Conservation (phyloP, 1,284 basidiomycete genomes). For the Gomphus sp. region DNA sequence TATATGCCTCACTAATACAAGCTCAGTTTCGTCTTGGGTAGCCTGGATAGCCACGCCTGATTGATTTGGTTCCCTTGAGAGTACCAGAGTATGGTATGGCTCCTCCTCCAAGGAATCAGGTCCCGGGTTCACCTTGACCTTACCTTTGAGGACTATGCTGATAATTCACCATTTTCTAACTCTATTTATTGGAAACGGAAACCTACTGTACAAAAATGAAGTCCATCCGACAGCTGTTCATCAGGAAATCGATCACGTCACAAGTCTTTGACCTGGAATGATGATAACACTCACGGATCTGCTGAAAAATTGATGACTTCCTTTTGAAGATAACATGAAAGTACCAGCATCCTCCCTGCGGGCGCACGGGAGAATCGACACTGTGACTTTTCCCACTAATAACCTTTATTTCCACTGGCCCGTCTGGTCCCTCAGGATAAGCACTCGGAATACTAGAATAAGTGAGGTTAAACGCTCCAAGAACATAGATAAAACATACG, state of each 20-base stretch:
- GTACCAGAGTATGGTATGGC: slow-evolving; percentile 69
- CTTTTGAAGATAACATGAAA: slow-evolving; percentile 72
- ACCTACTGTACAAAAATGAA: slow-evolving; percentile 69
- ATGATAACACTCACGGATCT: slow-evolving; percentile 52
- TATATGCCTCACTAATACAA: slow-evolving; percentile 49
- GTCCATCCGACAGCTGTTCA: slow-evolving; percentile 70
- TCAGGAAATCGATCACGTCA: background rate
- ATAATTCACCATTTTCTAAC: background rate
- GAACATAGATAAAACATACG: slow-evolving; percentile 31
- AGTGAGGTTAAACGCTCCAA: background rate
- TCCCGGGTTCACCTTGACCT: slow-evolving; percentile 41
- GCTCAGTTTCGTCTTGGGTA: slow-evolving; percentile 51
- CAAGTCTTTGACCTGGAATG: slow-evolving; percentile 2
- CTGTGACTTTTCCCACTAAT: slow-evolving; percentile 87
- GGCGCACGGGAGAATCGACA: slow-evolving; percentile 78
- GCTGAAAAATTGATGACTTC: slow-evolving; percentile 70
- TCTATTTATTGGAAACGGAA: background rate
- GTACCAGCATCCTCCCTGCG: slow-evolving; percentile 90
- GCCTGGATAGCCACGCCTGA: slow-evolving; percentile 57
- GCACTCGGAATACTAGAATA: slow-evolving; percentile 56
- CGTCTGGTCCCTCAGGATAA: slow-evolving; percentile 63
- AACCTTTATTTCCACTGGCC: slow-evolving; percentile 69
- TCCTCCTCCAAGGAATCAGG: slow-evolving; percentile 31
- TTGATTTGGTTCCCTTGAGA: slow-evolving; percentile 48
- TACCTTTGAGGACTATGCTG: slow-evolving; percentile 54